Evolutionary conservation across 148 eudicot genomes (phyloP), one percentile per base, ranked within the genome.

Genomic region (Rhododendron vialii): DNA sequence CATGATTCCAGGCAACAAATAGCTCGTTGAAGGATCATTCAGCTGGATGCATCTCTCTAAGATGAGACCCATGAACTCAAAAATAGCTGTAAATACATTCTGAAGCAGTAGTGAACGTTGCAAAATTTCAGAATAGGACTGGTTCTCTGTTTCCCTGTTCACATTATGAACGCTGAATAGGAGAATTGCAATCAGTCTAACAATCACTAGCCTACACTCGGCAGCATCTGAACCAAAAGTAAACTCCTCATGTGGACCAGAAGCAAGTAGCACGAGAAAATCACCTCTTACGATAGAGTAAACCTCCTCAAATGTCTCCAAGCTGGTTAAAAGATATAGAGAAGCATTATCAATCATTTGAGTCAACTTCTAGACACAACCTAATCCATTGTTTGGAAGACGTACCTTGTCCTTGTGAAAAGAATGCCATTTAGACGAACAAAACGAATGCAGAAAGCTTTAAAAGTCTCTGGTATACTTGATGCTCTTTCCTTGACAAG

Each of bases 331-430:
- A 84, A 74, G 90, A 28, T 33, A 76, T 8, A 87, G 28, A 81
- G 57, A 57, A 86, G 85, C 61, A 74, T 86, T 83, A 59, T 33
- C 61, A 13, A 85, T 7, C 6, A 87, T 48, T 57, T 82, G 43
- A 65, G 22, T 36, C 14, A 30, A 26, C 28, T 33, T 17, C 26
- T 65, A 43, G 17, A 65, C 67, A 77, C 65, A 24, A 48, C 20
- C 41, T 38, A 55, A 36, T 41, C 41, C 45, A 79, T 51, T 33
- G 14, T 71, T 47, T n/a, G 74, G 12, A 86, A 57, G 7, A 57
- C 41, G 77, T 91, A 97, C 99, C 99, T 97, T 85, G 98, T 97
- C 85, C 99, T 95, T 24, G 99, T 95, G 84, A 97, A 97, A 87
- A 97, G 92, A 87, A 97, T 92, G 85, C 99, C 99, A 92, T 97